Conservation (phyloP, 495 filamentous ascomycete genomes). For the Aspergillus affinis region DNA sequence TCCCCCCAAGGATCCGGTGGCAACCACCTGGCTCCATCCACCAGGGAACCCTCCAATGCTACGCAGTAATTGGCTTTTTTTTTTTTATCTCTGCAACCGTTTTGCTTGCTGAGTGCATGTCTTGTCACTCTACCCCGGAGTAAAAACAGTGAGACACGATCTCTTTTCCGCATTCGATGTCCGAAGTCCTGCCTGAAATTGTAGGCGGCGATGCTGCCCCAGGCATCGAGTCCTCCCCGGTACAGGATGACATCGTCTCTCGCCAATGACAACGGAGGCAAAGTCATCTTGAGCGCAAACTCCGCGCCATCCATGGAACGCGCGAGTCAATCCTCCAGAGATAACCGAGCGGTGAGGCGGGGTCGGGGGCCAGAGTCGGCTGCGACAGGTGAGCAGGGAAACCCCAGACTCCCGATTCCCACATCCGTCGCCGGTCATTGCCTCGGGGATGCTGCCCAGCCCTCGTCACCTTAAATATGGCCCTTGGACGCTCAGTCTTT, state of each 20-base stretch:
- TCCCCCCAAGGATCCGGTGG: too few species aligned
- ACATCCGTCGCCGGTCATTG: constrained; percentile 25
- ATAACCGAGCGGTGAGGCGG: constrained; percentile 14
- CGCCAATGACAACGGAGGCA: background rate
- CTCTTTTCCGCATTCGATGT: too few species aligned
- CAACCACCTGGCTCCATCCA: too few species aligned
- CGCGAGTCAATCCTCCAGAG: background rate
- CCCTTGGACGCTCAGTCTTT: background rate
- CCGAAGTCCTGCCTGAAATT: too few species aligned
- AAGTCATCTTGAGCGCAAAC: background rate
- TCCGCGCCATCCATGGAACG: background rate
- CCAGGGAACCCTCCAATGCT: too few species aligned
- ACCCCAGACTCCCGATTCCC: constrained; percentile 35
- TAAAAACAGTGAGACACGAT: too few species aligned
- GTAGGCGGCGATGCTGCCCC: too few species aligned
- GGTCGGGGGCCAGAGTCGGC: constrained; percentile 23
- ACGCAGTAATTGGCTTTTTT: too few species aligned
- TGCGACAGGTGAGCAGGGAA: constrained; percentile 6
- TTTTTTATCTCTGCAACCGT: too few species aligned
- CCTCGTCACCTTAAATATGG: constrained; percentile 16
- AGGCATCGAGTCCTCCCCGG: background rate
- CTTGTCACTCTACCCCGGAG: too few species aligned
- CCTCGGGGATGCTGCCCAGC: constrained; percentile 31
- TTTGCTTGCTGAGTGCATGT: too few species aligned
- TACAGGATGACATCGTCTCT: background rate